phyloP scores from a whole-genome alignment of 345 rosid genomes.

The Syzygium oleosum region DNA sequence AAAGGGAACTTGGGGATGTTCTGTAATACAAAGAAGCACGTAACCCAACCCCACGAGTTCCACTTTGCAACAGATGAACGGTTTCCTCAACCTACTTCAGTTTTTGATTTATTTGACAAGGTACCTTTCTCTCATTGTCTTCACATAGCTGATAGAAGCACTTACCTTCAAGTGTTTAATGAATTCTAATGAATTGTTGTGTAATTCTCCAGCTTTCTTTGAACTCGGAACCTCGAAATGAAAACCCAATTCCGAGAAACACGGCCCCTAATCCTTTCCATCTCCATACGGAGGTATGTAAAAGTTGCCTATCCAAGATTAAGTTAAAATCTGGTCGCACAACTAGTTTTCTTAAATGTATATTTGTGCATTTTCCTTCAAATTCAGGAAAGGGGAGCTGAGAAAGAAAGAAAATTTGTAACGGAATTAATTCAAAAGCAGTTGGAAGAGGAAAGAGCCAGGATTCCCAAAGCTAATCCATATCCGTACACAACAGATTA shows the following conservation, averaged over 20 bases:
- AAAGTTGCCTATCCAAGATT: neutral
- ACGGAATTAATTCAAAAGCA: slow-evolving; percentile 49
- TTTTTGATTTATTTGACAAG: slow-evolving; percentile 79
- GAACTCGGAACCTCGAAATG: slow-evolving; percentile 56
- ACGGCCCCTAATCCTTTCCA: slow-evolving; percentile 84
- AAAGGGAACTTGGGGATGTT: slow-evolving; percentile 88
- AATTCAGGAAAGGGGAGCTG: slow-evolving; percentile 87
- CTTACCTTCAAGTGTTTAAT: neutral
- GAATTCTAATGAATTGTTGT: neutral
- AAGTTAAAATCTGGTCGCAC: neutral
- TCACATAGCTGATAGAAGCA: neutral
- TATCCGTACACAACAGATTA: slow-evolving; percentile 95
- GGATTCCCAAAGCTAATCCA: slow-evolving; percentile 78
- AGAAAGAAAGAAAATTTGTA: slow-evolving; percentile 63
- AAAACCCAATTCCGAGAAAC: slow-evolving; percentile 56
- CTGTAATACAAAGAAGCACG: slow-evolving; percentile 65
- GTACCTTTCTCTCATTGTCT: slow-evolving; percentile 12
- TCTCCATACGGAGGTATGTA: slow-evolving; percentile 80
- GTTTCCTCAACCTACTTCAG: slow-evolving; percentile 51
- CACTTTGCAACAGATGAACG: slow-evolving; percentile 83
- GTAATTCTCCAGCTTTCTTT: slow-evolving; percentile 55
- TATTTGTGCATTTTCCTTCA: neutral
- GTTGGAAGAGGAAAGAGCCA: slow-evolving; percentile 64
- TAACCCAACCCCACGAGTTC: slow-evolving; percentile 81
- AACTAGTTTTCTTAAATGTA: neutral